Percentiles rank a stretch among this genome's conserved stretches.
Conservation (phyloP, 192 early-diverging fungal genomes). For the Backusella morwellensis region DNA sequence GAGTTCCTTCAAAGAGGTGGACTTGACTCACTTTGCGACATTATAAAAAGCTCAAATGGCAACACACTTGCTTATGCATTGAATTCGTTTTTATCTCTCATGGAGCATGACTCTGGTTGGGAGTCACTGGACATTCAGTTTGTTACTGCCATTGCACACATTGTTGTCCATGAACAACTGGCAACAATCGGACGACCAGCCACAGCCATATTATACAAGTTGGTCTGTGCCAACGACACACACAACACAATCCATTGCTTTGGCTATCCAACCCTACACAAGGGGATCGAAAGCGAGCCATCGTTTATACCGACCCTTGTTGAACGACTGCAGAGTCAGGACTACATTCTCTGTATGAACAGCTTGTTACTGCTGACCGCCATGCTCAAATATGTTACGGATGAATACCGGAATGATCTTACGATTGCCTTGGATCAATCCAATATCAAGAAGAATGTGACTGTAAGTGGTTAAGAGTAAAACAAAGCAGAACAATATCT, state of each 20-base stretch:
- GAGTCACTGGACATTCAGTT: constrained; percentile 48
- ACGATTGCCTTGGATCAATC: constrained; percentile 49
- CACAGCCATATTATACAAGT: constrained; percentile 66
- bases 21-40: constrained; percentile 53
- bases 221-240: constrained; percentile 43
- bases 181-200: constrained; percentile 72
- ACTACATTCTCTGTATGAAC: constrained; percentile 62
- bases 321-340: constrained; percentile 54
- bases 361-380: constrained; percentile 63
- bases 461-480: constrained; percentile 32
- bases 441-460: constrained; percentile 44
- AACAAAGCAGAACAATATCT: not conserved
- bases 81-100: constrained; percentile 57
- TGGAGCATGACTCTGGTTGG: constrained; percentile 69
- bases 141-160: constrained; percentile 49
- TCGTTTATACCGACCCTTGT: constrained; percentile 51
- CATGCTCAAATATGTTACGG: constrained; percentile 59
- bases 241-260: not conserved
- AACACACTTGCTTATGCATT: constrained; percentile 73
- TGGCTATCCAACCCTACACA: constrained; percentile 33
- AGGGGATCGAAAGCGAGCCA: constrained; percentile 45
- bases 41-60: constrained; percentile 55
- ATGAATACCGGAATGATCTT: constrained; percentile 47
- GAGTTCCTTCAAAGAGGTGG: constrained; percentile 61
- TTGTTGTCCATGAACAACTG: constrained; percentile 63